Evolutionary conservation across 176 grass and related monocot genomes (phyloP), one percentile per base, ranked within the genome.

Genomic region (Triticum timopheevii): DNA sequence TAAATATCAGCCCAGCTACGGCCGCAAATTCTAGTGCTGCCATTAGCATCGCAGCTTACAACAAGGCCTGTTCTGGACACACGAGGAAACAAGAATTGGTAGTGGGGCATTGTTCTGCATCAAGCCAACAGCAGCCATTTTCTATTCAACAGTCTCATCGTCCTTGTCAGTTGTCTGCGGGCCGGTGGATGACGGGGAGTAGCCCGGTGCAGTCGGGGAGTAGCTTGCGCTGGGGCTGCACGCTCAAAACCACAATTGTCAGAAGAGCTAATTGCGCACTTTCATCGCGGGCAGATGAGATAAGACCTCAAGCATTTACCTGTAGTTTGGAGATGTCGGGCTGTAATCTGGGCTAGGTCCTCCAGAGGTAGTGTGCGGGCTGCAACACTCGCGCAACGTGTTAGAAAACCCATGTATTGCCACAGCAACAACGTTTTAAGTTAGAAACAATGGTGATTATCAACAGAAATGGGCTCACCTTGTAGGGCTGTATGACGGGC

Each of bases 161-260:
- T 95, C 88, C 81, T 94, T 92, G 63, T 95, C 74, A 69, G 81
- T 86, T 34, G 69, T 52, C 44, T 95, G 90, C 58, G 90, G 93
- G 54, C 84, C 88, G 11, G 90, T 85, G 72, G 88, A 94, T 20
- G 94, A 95, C 1, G 94, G 93, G 8, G 96, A 96, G 79, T 95
- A 98, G 22, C 96, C 96, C 2, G 92, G 93, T 20, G 93, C 92
- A 52, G 93, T 94, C 20, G 96, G 96, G 30, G 96, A 95, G 83
- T 98, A 96, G 90, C 96, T 95, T 50, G 86, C 97, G 45, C 90
- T 98, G 35, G 97, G 97, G 61, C 96, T 98, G 96, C 71, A 83
- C 23, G 8, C 7, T 65, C 35, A 63, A 47, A 68, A 44, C 13
- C 66, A 1, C 59, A 62, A 63, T 68, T 61, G 78, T 85, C 17